phyloP scores from a whole-genome alignment of 2,329 filamentous ascomycete species.

The Trichoderma endophyticum region DNA sequence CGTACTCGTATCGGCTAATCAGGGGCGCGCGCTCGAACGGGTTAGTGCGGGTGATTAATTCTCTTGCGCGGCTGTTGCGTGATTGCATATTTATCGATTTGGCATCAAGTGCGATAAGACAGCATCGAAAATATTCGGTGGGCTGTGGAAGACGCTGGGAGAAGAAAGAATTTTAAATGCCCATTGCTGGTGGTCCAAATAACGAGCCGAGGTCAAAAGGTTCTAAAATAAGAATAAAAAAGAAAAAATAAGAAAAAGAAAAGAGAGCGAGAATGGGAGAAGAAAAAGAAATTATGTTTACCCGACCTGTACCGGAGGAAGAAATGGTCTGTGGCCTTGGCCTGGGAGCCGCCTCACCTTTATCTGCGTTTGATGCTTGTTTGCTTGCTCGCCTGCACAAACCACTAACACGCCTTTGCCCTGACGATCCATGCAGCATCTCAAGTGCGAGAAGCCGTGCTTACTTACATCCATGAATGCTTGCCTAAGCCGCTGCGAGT shows the following conservation, averaged over 20 bases:
- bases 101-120: neutral
- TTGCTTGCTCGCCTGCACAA: neutral
- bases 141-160: neutral
- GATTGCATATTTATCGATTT: constrained; percentile 7
- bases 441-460: neutral
- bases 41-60: constrained; percentile 15
- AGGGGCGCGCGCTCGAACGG: constrained; percentile 20
- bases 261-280: neutral
- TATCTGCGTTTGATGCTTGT: constrained; percentile 12
- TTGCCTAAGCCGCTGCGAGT: neutral
- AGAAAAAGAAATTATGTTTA: constrained; percentile 1
- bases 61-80: neutral
- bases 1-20: constrained; percentile 13
- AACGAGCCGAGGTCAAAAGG: neutral
- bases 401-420: neutral
- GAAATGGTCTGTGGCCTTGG: neutral
- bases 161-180: neutral
- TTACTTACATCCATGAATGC: neutral
- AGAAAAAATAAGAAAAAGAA: neutral
- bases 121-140: neutral
- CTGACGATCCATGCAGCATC: constrained; percentile 4
- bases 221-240: neutral
- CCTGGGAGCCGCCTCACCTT: constrained; percentile 1
- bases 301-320: neutral
- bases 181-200: neutral